Evolutionary conservation across 2,329 filamentous ascomycete genomes (phyloP), one percentile per base, ranked within the genome.

Genomic region (Leptographium galeiforme): DNA sequence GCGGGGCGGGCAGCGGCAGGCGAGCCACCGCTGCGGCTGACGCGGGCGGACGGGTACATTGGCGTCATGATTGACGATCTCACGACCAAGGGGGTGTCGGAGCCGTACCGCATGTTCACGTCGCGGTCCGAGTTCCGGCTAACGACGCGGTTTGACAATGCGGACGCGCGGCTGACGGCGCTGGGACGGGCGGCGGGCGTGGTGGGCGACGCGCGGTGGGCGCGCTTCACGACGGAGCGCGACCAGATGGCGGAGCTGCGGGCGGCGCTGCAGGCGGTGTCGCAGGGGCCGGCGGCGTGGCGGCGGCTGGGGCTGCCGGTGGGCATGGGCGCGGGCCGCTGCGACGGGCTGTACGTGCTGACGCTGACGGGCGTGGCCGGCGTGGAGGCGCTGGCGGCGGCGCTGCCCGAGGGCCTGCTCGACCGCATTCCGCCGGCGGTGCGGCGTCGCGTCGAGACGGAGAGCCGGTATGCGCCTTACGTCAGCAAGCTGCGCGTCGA

Each of bases 21-120:
- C 1, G 80, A 85, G 55, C 67, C 74, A 2, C 76, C 82, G 0
- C 74, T 94, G 56, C 78, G 78, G 0, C 72, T 98, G 34, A 83
- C 83, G 8, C 79, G 93, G 58, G 84, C 86, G 1, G 91, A 98
- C 66, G 89, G 89, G 13, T 98, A 96, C 67, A 97, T 98, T 63
- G 93, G 93, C 60, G 86, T 98, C 70, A 95, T 98, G 89, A 90
- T 98, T 62, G 93, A 98, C 68, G 93, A 98, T 66, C 80, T 98
- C 40, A 84, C 95, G 63, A 97, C 91, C 25, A 97, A 96, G 69
- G 93, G 93, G 48, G 93, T 98, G 34, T 90, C 87, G 2, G 93
- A 98, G 65, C 93, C 93, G 1, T 98, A 98, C 69, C 82, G 93
- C 60, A 97, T 98, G 90, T 98, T 98, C 72, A 98, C 93, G 2